Evolutionary conservation across 371 early-diverging fungal genomes (phyloP).

Genomic region (Funneliformis caledonium): DNA sequence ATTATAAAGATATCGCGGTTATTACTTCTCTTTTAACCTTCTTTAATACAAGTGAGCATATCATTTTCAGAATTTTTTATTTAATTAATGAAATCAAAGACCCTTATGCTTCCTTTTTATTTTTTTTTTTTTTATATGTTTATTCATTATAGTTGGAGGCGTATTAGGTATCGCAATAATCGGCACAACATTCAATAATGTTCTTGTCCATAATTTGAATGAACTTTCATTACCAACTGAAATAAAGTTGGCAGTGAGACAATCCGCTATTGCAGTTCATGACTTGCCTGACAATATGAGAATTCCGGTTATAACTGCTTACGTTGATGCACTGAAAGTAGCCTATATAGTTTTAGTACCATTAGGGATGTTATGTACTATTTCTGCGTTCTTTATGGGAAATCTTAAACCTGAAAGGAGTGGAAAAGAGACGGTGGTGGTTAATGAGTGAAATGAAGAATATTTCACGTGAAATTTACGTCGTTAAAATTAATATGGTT

Average conservation of each 20-base stretch:
- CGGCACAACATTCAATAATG: conserved; percentile 38
- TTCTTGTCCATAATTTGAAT: not conserved
- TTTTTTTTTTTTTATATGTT: not conserved
- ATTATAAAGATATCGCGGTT: conserved; percentile 19
- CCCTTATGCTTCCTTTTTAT: too few relatives aligned
- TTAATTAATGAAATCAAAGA: not conserved
- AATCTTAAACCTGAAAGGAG: not conserved
- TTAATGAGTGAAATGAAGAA: not conserved
- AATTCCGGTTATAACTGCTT: conserved; percentile 4
- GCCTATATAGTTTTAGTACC: not conserved
- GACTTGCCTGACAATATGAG: not conserved
- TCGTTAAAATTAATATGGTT: too few relatives aligned
- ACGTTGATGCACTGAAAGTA: not conserved
- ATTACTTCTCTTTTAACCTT: conserved; percentile 33
- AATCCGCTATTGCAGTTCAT: not conserved
- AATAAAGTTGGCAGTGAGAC: not conserved
- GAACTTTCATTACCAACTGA: not conserved
- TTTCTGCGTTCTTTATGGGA: not conserved
- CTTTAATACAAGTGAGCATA: conserved; percentile 32
- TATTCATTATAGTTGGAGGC: conserved; percentile 24
- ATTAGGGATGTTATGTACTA: not conserved
- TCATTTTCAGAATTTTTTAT: not conserved
- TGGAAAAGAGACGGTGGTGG: not conserved
- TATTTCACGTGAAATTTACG: too few relatives aligned
- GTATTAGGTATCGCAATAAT: conserved; percentile 41